Evolutionary conservation across 768 basidiomycete species (phyloP).

Genomic region (Calocybe cyanea): DNA sequence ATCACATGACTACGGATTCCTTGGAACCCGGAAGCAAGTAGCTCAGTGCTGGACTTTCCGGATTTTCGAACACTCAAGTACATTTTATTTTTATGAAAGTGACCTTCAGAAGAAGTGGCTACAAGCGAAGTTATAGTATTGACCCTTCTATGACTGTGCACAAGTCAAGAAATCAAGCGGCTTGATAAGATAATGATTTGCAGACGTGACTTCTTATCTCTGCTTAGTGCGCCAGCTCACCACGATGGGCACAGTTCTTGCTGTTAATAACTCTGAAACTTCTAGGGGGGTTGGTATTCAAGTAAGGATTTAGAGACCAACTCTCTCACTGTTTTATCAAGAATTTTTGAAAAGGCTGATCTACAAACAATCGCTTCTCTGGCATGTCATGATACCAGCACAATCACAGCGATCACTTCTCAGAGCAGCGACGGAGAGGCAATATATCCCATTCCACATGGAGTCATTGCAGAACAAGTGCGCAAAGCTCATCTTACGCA

Average conservation of each 20-base stretch:
- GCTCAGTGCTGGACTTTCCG: too few relatives aligned
- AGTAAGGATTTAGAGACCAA: slow-evolving; percentile 31
- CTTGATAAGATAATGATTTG: too few relatives aligned
- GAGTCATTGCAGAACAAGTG: slow-evolving; percentile 76
- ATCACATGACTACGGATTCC: too few relatives aligned
- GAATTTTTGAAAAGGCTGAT: slow-evolving; percentile 56
- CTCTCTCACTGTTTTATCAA: background rate
- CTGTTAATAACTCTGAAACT: slow-evolving; percentile 80
- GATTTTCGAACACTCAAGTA: background rate
- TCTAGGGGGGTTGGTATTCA: slow-evolving; percentile 91
- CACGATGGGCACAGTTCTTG: slow-evolving; percentile 40
- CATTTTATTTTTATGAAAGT: background rate
- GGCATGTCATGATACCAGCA: slow-evolving; percentile 76
- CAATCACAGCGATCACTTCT: slow-evolving; percentile 81
- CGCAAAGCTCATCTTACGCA: slow-evolving; percentile 13
- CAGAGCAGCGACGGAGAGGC: slow-evolving; percentile 82
- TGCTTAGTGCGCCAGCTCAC: too few relatives aligned
- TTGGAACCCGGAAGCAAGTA: too few relatives aligned
- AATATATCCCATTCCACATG: slow-evolving; percentile 62
- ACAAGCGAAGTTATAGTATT: background rate
- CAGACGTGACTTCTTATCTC: too few relatives aligned
- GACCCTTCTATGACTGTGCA: background rate
- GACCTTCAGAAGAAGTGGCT: background rate
- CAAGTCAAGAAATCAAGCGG: background rate
- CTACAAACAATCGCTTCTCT: slow-evolving; percentile 80